Evolutionary conservation across 1,139 yeast species (phyloP), one percentile per base, ranked within the genome.

Genomic region (Lodderomyces orthopsilosis): DNA sequence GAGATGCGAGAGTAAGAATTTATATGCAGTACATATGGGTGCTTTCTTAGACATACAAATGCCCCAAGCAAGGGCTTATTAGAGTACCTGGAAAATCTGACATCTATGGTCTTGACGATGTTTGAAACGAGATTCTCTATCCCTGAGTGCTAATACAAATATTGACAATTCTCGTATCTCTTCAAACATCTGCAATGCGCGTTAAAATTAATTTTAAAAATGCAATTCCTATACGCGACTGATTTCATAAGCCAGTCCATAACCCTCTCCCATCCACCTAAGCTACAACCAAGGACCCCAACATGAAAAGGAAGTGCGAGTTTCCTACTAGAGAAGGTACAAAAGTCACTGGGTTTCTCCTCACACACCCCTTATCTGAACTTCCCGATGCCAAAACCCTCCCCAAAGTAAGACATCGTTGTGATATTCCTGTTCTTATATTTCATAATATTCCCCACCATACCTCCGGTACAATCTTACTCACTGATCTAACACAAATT

Each of bases 401-500:
- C 6, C 19, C 34, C 4, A 15, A 14, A 4, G 34, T 8, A 7
- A 30, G 10, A 15, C 41, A 42, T 23, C 39, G 36, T 6, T 42
- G 35, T 26, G 45, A 45, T 18, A 36, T 45, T 7, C 48, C 48
- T 1, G 39, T 42, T 4, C 12, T 45, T 3, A 38, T 45, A 6
- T 37, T 45, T 12, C 23, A 38, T 21, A 21, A n/a, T n/a, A n/a
- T n/a, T n/a, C n/a, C n/a, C n/a, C n/a, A 6, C 19, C 7, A 40
- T 14, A n/a, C 34, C 19, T 18, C 21, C 10, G 42, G 44, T 10
- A 26, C 35, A 9, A 17, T 45, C 5, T 23, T 44, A 13, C 33
- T 45, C 13, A 35, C 44, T 3, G 48, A 45, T 22, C 34, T 45
- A n/a, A 40, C 42, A 14, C 24, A 40, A 9, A 40, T 45, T 23